These are phyloP conservation scores for Stagonosporopsis vannaccii DNA, from an alignment of 2,329 filamentous ascomycete species.

Conservation along the genomic window DNA sequence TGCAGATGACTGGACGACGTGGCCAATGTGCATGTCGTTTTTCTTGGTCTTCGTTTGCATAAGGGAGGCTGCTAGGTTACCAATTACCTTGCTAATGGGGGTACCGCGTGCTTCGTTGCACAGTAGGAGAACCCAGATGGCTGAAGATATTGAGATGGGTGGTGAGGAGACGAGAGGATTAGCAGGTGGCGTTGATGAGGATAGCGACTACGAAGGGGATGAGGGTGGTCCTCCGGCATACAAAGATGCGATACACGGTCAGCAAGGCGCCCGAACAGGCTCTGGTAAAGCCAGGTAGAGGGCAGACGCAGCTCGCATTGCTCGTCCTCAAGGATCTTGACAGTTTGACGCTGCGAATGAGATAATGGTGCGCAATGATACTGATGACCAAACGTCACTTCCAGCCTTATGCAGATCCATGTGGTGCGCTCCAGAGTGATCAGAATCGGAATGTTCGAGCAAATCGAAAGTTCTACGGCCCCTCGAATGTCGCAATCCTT, in stretches of 20 bases:
- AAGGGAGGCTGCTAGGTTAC: background rate
- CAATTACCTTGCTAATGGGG: constrained; percentile 21
- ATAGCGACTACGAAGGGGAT: constrained; percentile 6
- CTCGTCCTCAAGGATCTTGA: background rate
- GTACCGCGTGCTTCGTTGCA: background rate
- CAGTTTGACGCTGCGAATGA: background rate
- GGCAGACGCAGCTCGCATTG: background rate
- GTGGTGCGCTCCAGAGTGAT: background rate
- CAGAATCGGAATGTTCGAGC: constrained; percentile 1
- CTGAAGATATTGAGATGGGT: constrained; percentile 22
- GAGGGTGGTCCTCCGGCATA: constrained; percentile 5
- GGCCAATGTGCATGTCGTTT: constrained; percentile 20
- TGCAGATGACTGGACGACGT: background rate
- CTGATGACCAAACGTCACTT: background rate
- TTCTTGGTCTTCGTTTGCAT: constrained; percentile 7
- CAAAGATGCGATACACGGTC: constrained; percentile 4
- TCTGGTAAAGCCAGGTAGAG: background rate
- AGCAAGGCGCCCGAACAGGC: background rate
- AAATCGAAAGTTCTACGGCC: constrained; percentile 3
- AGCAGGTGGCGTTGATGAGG: constrained; percentile 18
- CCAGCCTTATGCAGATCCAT: background rate
- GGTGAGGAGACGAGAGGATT: constrained; percentile 20
- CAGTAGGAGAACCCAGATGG: background rate
- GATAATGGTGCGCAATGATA: background rate
- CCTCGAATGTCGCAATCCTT: constrained; percentile 21